These are phyloP conservation scores for Penicillium sp. DNA, from an alignment of 2,329 filamentous ascomycete genomes.

Conservation along the genomic window DNA sequence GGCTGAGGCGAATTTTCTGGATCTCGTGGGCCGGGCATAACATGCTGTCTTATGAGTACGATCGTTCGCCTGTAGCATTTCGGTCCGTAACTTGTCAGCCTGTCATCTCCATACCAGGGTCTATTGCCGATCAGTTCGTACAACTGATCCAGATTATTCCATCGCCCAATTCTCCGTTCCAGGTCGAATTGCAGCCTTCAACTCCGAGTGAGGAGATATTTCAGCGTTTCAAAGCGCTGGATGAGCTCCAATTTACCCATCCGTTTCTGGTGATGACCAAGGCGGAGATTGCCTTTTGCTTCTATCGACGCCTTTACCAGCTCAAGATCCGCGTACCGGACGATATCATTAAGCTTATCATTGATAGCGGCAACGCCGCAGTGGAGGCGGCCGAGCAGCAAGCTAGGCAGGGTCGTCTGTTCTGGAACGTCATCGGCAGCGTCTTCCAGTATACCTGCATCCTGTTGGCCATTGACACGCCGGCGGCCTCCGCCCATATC, in stretches of 20 bases:
- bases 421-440: conserved; percentile 39
- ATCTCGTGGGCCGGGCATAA: conserved; percentile 36
- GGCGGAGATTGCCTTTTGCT: conserved; percentile 36
- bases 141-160: conserved; percentile 33
- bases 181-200: conserved; percentile 16
- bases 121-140: conserved; percentile 35
- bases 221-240: conserved; percentile 28
- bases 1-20: conserved; percentile 39
- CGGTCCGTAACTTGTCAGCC: conserved; percentile 29
- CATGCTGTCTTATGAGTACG: conserved; percentile 39
- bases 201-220: conserved; percentile 28
- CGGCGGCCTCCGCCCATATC: conserved; percentile 24
- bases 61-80: conserved; percentile 33
- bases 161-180: conserved; percentile 30
- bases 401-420: conserved; percentile 28
- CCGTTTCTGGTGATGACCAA: conserved; percentile 35
- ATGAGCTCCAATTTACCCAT: conserved; percentile 22
- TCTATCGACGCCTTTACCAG: conserved; percentile 38
- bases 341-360: conserved; percentile 26
- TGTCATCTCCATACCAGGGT: conserved; percentile 24
- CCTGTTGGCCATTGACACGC: conserved; percentile 34
- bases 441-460: conserved; percentile 38
- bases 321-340: conserved; percentile 28
- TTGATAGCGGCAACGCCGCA: conserved; percentile 27
- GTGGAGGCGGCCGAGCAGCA: conserved; percentile 29